Evolutionary conservation across 2,329 filamentous ascomycete genomes (phyloP), one percentile per base, ranked within the genome.

Genomic region (Clathrospora elynae): DNA sequence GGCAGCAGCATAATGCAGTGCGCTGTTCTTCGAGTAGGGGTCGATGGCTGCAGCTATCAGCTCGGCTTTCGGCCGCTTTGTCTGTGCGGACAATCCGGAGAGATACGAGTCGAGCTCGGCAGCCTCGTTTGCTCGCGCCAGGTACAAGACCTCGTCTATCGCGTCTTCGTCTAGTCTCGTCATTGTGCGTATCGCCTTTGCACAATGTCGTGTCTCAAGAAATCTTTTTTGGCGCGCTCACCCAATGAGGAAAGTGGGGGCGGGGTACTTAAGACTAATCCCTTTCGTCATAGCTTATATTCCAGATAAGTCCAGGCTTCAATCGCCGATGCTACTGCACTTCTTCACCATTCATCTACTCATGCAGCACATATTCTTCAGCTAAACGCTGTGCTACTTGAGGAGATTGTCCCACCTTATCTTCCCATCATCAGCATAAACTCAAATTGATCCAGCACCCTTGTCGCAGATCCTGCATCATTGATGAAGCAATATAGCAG

Each of bases 131-230:
- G 81, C 79, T 24, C 92, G 88, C 2, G 90, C 82, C 57, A 89
- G 84, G 75, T 96, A 96, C 56, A 97, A 82, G 54, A 97, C 80
- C 72, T 97, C 92, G 68, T 96, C 91, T 61, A 95, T 86, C 70
- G 90, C 83, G 38, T 96, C 91, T 66, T 87, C 84, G 35, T 62
- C 61, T 36, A 68, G 52, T 18, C 46, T 45, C 19, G 61, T 39
- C 61, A 62, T 63, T 48, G 53, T 42, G 31, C 12, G 29, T 37
- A 42, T 30, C 26, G 14, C 24, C 22, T 33, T 26, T 39, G 28
- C 24, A 22, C 35, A 29, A 26, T 12, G 29, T n/a, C 38, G 28
- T 23, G 31, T 35, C 34, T 20, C 29, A 22, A 35, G 24, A 43
- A 45, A 44, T 41, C 37, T 46, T 57, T 57, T 55, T 51, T 52